Percentiles rank a stretch among this genome's conserved stretches.
These are phyloP conservation scores for Neonectria sp. DNA, from an alignment of 2,329 filamentous ascomycete genomes.

Conservation along the genomic window DNA sequence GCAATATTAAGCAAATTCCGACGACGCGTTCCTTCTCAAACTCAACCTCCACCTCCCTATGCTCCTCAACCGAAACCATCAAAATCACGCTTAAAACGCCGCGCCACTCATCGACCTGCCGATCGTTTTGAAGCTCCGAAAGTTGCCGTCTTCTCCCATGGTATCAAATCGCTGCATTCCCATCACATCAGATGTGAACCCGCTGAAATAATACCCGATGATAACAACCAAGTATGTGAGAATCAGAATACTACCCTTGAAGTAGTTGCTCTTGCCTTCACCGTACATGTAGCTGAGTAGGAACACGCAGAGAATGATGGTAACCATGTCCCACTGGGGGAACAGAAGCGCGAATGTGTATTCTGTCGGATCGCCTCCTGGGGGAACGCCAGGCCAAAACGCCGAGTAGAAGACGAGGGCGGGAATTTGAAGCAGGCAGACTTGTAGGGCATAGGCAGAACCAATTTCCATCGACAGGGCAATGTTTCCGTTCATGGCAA, in stretches of 20 bases:
- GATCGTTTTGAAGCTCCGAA: conserved; percentile 68
- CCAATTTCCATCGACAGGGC: conserved; percentile 99
- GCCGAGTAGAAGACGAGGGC: conserved; percentile 94
- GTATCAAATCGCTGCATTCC: conserved; percentile 68
- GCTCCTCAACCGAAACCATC: conserved; percentile 3
- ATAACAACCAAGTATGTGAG: conserved; percentile 94
- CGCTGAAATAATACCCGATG: conserved; percentile 90
- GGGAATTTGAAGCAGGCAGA: conserved; percentile 94
- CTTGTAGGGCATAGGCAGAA: conserved; percentile 95
- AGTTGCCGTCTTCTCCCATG: conserved; percentile 65
- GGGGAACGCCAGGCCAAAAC: conserved; percentile 68
- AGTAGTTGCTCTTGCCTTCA: conserved; percentile 99
- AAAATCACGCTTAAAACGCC: conserved; percentile 45
- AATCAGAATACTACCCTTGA: conserved; percentile 97
- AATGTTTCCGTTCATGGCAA: conserved; percentile 99
- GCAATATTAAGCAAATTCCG: conserved; percentile 32
- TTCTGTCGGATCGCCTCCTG: conserved; percentile 58
- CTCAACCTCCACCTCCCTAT: not conserved
- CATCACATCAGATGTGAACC: conserved; percentile 64
- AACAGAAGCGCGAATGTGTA: conserved; percentile 92
- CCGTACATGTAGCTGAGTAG: conserved; percentile 97
- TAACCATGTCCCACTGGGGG: conserved; percentile 99
- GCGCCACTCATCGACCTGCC: conserved; percentile 59
- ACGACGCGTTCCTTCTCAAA: conserved; percentile 21
- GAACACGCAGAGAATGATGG: conserved; percentile 95